Evolutionary conservation across 495 filamentous ascomycete species (phyloP).

Genomic region (Trichoderma orchidacearum): DNA sequence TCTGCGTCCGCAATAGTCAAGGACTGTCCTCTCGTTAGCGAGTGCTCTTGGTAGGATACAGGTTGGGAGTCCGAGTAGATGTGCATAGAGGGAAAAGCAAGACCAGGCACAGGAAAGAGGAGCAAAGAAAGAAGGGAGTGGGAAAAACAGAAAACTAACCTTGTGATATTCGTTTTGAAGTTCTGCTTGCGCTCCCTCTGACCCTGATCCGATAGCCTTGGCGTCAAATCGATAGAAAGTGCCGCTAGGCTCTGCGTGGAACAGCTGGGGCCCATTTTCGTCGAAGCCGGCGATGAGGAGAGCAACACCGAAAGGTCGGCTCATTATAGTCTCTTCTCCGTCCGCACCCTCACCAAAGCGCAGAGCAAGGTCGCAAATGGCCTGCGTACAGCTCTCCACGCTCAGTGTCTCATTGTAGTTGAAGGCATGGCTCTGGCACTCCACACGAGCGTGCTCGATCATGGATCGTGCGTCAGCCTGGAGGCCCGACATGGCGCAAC

Average conservation of each 20-base stretch:
- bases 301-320: slow-evolving; percentile 89
- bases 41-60: background rate
- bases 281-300: slow-evolving; percentile 93
- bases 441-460: slow-evolving; percentile 95
- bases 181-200: slow-evolving; percentile 93
- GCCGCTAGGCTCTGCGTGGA: slow-evolving; percentile 93
- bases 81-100: too few species aligned
- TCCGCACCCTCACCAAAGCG: slow-evolving; percentile 95
- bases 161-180: slow-evolving; percentile 98
- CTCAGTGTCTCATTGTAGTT: slow-evolving; percentile 89
- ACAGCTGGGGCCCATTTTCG: slow-evolving; percentile 93
- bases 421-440: slow-evolving; percentile 92
- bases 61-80: too few species aligned
- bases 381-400: slow-evolving; percentile 96
- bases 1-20: slow-evolving; percentile 88
- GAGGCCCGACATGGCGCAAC: slow-evolving; percentile 94
- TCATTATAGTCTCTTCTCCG: slow-evolving; percentile 98
- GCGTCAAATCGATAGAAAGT: slow-evolving; percentile 99
- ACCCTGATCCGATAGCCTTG: slow-evolving; percentile 94
- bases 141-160: slow-evolving; percentile 15
- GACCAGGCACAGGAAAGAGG: too few species aligned
- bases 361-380: slow-evolving; percentile 92
- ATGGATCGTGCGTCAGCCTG: slow-evolving; percentile 94
- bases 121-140: too few species aligned
- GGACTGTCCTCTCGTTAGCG: slow-evolving; percentile 34